phyloP scores from a whole-genome alignment of 2,329 filamentous ascomycete species.

The Trichoderma guizhouense region DNA sequence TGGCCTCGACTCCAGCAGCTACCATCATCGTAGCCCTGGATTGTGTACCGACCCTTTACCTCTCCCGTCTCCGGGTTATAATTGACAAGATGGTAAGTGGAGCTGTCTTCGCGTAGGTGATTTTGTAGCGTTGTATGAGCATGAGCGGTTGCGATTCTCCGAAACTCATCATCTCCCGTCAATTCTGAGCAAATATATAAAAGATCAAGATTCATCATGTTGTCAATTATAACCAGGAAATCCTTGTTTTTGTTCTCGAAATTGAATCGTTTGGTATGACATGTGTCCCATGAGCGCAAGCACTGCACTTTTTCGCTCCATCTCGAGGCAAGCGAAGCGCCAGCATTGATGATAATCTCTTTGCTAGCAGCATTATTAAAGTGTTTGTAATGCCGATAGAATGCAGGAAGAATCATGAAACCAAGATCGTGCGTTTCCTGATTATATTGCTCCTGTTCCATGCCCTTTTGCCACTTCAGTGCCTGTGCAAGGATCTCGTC shows the following conservation, averaged over 20 bases:
- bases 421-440: conserved; percentile 19
- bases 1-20: conserved; percentile 19
- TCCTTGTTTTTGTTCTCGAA: conserved; percentile 10
- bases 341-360: conserved; percentile 18
- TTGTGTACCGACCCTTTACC: conserved; percentile 18
- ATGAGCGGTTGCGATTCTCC: conserved; percentile 15
- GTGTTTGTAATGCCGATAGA: conserved; percentile 14
- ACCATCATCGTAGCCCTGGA: conserved; percentile 19
- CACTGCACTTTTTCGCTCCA: conserved; percentile 19
- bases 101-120: conserved; percentile 14
- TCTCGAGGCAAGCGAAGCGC: conserved; percentile 14
- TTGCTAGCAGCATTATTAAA: background rate
- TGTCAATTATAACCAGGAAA: conserved; percentile 21
- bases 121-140: conserved; percentile 15
- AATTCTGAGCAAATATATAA: conserved; percentile 17
- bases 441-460: conserved; percentile 18
- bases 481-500: conserved; percentile 14
- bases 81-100: conserved; percentile 20
- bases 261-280: conserved; percentile 2
- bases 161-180: conserved; percentile 15
- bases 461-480: conserved; percentile 18
- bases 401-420: conserved; percentile 20
- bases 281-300: conserved; percentile 19
- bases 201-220: conserved; percentile 24
- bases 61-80: conserved; percentile 18